Evolutionary conservation across 2,329 filamentous ascomycete genomes (phyloP).

Genomic region (Coniochaeta ligniaria): DNA sequence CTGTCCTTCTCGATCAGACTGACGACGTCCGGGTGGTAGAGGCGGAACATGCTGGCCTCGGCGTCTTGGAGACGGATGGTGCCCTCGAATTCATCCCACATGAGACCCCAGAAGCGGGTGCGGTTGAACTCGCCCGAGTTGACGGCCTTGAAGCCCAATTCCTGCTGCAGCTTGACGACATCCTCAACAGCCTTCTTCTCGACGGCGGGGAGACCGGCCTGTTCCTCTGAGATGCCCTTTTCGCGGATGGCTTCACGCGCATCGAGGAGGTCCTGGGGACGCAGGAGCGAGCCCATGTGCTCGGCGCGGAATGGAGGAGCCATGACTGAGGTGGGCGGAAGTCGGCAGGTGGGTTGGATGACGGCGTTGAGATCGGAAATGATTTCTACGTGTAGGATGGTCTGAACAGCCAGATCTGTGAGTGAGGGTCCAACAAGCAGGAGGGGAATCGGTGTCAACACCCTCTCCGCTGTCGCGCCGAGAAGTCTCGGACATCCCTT

Average conservation of each 20-base stretch:
- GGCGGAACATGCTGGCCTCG: slow-evolving; percentile 42
- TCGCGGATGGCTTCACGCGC: slow-evolving; percentile 54
- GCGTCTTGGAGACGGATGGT: slow-evolving; percentile 41
- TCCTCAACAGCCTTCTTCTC: slow-evolving; percentile 61
- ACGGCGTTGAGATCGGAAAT: not conserved
- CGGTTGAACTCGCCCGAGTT: slow-evolving; percentile 64
- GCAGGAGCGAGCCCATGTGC: slow-evolving; percentile 27
- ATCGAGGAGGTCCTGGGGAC: slow-evolving; percentile 23
- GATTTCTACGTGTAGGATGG: not conserved
- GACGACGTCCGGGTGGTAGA: slow-evolving; percentile 49
- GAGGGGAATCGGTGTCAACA: not conserved
- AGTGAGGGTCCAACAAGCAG: not conserved
- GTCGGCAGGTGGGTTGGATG: not conserved
- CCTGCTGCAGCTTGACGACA: slow-evolving; percentile 61
- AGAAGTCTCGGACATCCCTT: not conserved
- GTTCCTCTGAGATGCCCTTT: slow-evolving; percentile 42
- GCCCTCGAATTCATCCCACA: slow-evolving; percentile 47
- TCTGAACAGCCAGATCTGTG: not conserved
- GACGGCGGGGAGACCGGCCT: slow-evolving; percentile 46
- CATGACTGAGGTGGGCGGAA: slow-evolving; percentile 11
- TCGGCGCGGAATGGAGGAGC: slow-evolving; percentile 27
- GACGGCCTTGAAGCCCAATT: slow-evolving; percentile 58
- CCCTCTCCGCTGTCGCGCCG: not conserved
- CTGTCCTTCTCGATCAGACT: slow-evolving; percentile 44
- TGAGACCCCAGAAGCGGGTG: slow-evolving; percentile 43